These are phyloP conservation scores for Holtermanniella nyarrowii DNA, from an alignment of 768 basidiomycete genomes.

Conservation along the genomic window DNA sequence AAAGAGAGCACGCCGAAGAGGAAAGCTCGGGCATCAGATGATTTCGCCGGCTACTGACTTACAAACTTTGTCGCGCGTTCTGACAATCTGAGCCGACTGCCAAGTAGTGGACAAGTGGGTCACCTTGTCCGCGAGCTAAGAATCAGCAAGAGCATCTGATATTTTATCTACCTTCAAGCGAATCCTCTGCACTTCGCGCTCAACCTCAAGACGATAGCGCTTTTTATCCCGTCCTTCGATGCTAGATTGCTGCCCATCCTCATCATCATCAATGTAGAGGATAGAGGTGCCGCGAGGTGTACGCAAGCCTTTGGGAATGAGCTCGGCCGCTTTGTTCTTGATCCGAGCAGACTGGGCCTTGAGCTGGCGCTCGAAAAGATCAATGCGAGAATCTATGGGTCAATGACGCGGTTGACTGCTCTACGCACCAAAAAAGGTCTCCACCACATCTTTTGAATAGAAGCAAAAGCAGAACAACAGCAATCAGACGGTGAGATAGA, in stretches of 20 bases:
- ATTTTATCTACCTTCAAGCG: conserved; percentile 58
- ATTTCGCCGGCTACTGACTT: conserved; percentile 42
- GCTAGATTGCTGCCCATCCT: conserved; percentile 1
- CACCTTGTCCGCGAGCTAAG: conserved; percentile 68
- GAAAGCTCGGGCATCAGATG: conserved; percentile 49
- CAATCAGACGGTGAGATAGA: too few relatives aligned
- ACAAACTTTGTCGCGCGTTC: conserved; percentile 40
- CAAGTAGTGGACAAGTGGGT: conserved; percentile 67
- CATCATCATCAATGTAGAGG: conserved; percentile 18
- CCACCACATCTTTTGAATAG: conserved; percentile 61
- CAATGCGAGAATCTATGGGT: conserved; percentile 55
- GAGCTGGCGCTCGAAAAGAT: conserved; percentile 56
- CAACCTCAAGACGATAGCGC: conserved; percentile 59
- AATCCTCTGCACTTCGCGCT: conserved; percentile 75
- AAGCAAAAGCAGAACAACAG: not conserved
- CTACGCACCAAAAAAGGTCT: conserved; percentile 62
- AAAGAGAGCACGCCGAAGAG: conserved; percentile 89
- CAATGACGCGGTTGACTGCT: not conserved
- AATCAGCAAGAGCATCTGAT: conserved; percentile 1
- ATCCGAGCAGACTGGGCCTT: conserved; percentile 77
- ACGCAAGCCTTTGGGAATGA: conserved; percentile 51
- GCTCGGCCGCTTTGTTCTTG: conserved; percentile 70
- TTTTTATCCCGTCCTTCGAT: conserved; percentile 1
- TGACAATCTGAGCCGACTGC: conserved; percentile 61
- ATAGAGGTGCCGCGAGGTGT: conserved; percentile 26